Conservation (phyloP, 352 stramenopile species). For the Pythium chondricola region DNA sequence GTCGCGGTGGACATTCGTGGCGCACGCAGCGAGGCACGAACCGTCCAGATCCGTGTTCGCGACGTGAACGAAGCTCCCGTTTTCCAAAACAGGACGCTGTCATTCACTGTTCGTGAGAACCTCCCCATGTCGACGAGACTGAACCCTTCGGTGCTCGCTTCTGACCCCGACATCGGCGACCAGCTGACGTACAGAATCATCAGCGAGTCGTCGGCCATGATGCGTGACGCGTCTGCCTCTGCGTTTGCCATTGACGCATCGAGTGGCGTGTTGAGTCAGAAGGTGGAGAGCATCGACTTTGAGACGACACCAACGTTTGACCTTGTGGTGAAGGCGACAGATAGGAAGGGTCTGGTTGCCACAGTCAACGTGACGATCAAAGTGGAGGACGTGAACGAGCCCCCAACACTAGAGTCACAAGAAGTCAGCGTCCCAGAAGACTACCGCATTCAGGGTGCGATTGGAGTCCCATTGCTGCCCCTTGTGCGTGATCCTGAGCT, state of each 20-base stretch:
- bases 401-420: constrained; percentile 12
- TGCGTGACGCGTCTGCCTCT: constrained; percentile 7
- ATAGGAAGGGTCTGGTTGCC: constrained; percentile 11
- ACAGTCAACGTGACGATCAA: constrained; percentile 12
- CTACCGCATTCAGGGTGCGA: neutral
- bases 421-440: constrained; percentile 19
- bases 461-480: neutral
- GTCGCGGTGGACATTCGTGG: constrained; percentile 15
- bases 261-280: constrained; percentile 33
- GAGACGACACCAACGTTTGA: constrained; percentile 16
- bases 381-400: constrained; percentile 31
- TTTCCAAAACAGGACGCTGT: constrained; percentile 1
- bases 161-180: constrained; percentile 24
- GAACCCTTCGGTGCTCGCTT: constrained; percentile 7
- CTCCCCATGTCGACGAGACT: constrained; percentile 12
- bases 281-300: constrained; percentile 25
- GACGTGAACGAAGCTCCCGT: constrained; percentile 31
- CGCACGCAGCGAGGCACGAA: constrained; percentile 3
- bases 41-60: constrained; percentile 17
- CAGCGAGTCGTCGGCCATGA: constrained; percentile 4
- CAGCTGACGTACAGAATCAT: constrained; percentile 20
- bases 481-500: constrained; percentile 18
- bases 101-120: constrained; percentile 26
- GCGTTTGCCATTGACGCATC: constrained; percentile 37
- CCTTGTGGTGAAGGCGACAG: constrained; percentile 14